Evolutionary conservation across 139 green algal genomes (phyloP), one percentile per base, ranked within the genome.

Genomic region (Chlamydomonas sp.): DNA sequence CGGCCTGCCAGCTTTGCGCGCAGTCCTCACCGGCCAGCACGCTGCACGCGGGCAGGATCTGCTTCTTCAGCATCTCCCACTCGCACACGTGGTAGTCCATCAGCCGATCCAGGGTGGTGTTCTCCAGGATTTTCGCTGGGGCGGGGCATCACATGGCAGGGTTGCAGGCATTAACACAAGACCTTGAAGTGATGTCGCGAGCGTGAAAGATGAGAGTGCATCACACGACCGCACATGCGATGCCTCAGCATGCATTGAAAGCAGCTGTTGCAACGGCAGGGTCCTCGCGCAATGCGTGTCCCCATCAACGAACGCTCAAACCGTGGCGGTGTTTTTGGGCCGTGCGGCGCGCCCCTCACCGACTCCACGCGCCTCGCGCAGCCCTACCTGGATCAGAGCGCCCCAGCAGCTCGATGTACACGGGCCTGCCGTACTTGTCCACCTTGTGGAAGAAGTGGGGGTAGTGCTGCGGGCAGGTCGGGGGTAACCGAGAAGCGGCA

Each of bases 331-430:
- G 31, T 49, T 49, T 49, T 49, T 49, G 31, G 31, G 31, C 31
- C 31, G 31, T 49, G 31, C 31, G 31, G 31, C 31, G 31, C 31
- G 31, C 31, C 31, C 31, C 31, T 49, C 31, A 49, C 31, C 31
- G 31, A 49, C 31, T 49, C 0, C 31, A 49, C 31, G 31, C 31
- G 31, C 31, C 31, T 49, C 31, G 31, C 31, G 31, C 31, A 49
- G 31, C 31, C 20, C 18, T 77, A 16, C 9, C 15, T 57, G 18
- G 72, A 71, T 90, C 90, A 0, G 81, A 81, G 17, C 78, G 85
- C 1, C 90, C 90, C 31, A 91, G 79, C 76, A 92, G 78, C 85
- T 93, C 90, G 4, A 95, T 90, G 83, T 95, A 95, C 57, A 95
- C 81, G 12, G 92, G 92, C 14, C 92, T 85, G 16, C 92, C 89